Percentiles rank a stretch among this genome's conserved stretches.
phyloP scores from a whole-genome alignment of 2,329 filamentous ascomycete species.

The Bipolaris cookei region DNA sequence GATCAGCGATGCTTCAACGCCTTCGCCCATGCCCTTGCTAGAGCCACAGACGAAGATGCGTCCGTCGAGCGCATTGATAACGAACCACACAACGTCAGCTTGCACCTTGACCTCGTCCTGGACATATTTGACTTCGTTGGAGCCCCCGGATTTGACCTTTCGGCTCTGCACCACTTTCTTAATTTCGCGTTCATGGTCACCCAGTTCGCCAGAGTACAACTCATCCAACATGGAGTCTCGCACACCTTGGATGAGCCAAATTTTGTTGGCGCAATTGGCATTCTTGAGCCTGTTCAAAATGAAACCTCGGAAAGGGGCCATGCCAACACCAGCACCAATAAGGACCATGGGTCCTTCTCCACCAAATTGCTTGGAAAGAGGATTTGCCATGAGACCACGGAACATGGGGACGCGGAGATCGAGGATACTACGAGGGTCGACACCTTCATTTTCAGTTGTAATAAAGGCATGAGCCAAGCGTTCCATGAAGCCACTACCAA shows the following conservation, averaged over 20 bases:
- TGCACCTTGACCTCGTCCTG: conserved; percentile 93
- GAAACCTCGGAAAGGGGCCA: conserved; percentile 97
- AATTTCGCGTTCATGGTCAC: conserved; percentile 61
- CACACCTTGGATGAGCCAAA: conserved; percentile 93
- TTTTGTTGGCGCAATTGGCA: conserved; percentile 96
- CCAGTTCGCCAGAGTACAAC: conserved; percentile 95
- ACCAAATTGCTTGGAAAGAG: conserved; percentile 87
- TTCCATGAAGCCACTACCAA: conserved; percentile 93
- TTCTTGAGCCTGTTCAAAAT: conserved; percentile 93
- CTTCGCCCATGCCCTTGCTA: conserved; percentile 96
- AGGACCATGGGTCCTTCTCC: conserved; percentile 96
- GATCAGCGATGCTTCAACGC: conserved; percentile 84
- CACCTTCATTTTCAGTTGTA: conserved; percentile 65
- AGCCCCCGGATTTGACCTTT: conserved; percentile 49
- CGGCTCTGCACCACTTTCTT: conserved; percentile 61
- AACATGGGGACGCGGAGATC: conserved; percentile 93
- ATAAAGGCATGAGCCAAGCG: conserved; percentile 77
- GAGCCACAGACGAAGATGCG: conserved; percentile 96
- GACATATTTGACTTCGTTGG: conserved; percentile 82
- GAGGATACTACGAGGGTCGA: conserved; percentile 54
- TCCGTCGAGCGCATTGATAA: conserved; percentile 94
- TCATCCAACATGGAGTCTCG: conserved; percentile 95
- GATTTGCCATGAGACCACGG: conserved; percentile 97
- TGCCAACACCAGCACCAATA: conserved; percentile 94
- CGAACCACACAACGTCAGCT: conserved; percentile 97